Percentiles rank a stretch among this genome's conserved stretches.
Evolutionary conservation across 2,329 filamentous ascomycete genomes (phyloP).

Genomic region (Aspergillus vadensis): DNA sequence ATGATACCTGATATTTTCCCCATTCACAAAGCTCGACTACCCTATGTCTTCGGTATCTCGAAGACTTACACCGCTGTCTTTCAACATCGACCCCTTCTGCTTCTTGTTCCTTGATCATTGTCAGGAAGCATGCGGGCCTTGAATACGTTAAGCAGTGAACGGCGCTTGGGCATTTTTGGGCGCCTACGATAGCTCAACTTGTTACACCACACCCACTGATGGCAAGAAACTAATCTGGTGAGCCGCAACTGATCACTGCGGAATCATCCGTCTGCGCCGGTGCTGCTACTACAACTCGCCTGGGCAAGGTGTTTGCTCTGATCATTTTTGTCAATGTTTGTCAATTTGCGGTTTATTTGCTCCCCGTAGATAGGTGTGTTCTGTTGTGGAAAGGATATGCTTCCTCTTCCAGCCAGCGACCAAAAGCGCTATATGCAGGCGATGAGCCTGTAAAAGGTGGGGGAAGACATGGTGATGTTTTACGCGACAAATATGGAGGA

Average conservation of each 20-base stretch:
- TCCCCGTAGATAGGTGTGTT: conserved; percentile 42
- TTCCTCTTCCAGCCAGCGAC: conserved; percentile 7
- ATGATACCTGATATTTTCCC: neutral
- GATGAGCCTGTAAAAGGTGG: neutral
- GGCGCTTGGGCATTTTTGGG: neutral
- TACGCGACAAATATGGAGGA: neutral
- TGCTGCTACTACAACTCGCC: neutral
- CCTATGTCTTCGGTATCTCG: neutral
- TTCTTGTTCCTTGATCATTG: neutral
- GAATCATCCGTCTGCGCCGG: neutral
- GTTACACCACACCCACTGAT: neutral
- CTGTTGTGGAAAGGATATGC: conserved; percentile 16
- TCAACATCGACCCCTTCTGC: neutral
- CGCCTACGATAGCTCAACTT: neutral
- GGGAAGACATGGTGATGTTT: neutral
- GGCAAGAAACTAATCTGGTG: neutral
- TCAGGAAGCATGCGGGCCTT: neutral
- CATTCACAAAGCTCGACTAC: neutral
- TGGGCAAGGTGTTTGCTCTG: conserved; percentile 8
- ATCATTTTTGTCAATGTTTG: conserved; percentile 4
- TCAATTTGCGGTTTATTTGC: conserved; percentile 13
- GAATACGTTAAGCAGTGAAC: neutral
- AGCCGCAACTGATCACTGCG: neutral
- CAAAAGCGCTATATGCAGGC: conserved; percentile 2
- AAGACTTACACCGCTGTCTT: neutral